Evolutionary conservation across 2,329 filamentous ascomycete species (phyloP), one percentile per base, ranked within the genome.

Genomic region (Westerdykella sp.): DNA sequence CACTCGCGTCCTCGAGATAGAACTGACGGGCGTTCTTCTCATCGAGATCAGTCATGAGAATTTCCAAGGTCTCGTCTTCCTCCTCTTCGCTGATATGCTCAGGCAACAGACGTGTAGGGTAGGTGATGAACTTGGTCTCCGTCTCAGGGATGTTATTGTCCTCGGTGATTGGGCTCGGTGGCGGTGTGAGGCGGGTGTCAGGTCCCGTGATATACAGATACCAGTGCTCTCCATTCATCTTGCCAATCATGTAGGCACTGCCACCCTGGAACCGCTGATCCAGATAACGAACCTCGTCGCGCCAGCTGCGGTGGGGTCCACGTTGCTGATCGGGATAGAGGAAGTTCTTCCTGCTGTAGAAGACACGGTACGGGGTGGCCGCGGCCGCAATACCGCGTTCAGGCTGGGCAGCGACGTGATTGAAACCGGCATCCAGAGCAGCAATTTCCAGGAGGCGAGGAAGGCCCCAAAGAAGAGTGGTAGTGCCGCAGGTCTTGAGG

Each of bases 141-240:
- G 77, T 77, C 57, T 77, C 71, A 14, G 51, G 53, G 7, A 53
- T 43, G 12, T 65, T 63, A 21, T 69, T 57, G 48, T 73, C 72
- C 40, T 79, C 70, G 25, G 64, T 60, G 10, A 67, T 68, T 5
- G 91, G 90, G 10, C 86, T 95, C 23, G 82, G 76, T 44, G 91
- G 90, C 5, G 90, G 89, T 0, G 90, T 95, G 52, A 94, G 74
- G 42, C 79, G 74, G 38, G 80, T 83, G 64, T 85, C 83, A 14
- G 93, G 91, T 40, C 87, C 87, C 11, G 93, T 97, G 59, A 97
- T 83, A 72, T 98, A 98, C 43, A 98, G 75, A 66, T 97, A 97
- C 93, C 93, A 98, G 60, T 98, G 93, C 68, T 98, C 93, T 45
- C 93, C 91, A 57, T 98, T 98, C 91, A 97, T 97, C 73, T 96